Conservation (phyloP, 495 filamentous ascomycete genomes). For the Sporormia fimetaria region DNA sequence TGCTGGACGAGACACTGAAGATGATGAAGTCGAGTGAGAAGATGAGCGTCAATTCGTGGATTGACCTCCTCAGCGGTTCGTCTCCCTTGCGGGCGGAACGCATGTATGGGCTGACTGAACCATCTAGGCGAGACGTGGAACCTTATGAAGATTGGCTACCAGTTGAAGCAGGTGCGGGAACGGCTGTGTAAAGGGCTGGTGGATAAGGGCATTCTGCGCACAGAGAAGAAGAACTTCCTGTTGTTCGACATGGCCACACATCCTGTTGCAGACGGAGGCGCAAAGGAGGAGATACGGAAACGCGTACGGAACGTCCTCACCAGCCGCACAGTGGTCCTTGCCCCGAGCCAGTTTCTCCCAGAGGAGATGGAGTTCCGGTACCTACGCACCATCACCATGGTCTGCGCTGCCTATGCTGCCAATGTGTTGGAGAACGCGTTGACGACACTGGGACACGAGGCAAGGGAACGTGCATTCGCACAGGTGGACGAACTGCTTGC, state of each 20-base stretch:
- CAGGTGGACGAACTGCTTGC: conserved; percentile 93
- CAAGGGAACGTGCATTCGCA: conserved; percentile 83
- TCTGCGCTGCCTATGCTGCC: conserved; percentile 94
- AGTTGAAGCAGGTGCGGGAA: conserved; percentile 97
- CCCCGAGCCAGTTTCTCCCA: conserved; percentile 71
- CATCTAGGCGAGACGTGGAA: conserved; percentile 92
- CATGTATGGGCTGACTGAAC: conserved; percentile 1
- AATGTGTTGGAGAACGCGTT: conserved; percentile 98
- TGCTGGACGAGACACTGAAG: conserved; percentile 95
- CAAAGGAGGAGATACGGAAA: conserved; percentile 91
- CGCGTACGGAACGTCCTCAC: conserved; percentile 88
- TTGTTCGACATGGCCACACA: conserved; percentile 99
- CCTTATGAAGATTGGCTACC: conserved; percentile 99
- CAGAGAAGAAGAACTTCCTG: conserved; percentile 97
- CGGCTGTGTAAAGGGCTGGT: conserved; percentile 95
- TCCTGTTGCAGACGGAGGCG: conserved; percentile 91
- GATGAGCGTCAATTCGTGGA: conserved; percentile 98
- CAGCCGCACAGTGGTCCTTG: conserved; percentile 84
- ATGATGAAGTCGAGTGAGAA: conserved; percentile 99
- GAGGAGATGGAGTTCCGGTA: conserved; percentile 91
- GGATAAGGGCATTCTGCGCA: conserved; percentile 95
- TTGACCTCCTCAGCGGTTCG: conserved; percentile 95
- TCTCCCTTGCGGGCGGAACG: neutral
- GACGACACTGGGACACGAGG: conserved; percentile 83
- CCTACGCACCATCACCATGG: conserved; percentile 83